Evolutionary conservation across 2,329 filamentous ascomycete species (phyloP), one percentile per base, ranked within the genome.

Genomic region (Septoria petroselini): DNA sequence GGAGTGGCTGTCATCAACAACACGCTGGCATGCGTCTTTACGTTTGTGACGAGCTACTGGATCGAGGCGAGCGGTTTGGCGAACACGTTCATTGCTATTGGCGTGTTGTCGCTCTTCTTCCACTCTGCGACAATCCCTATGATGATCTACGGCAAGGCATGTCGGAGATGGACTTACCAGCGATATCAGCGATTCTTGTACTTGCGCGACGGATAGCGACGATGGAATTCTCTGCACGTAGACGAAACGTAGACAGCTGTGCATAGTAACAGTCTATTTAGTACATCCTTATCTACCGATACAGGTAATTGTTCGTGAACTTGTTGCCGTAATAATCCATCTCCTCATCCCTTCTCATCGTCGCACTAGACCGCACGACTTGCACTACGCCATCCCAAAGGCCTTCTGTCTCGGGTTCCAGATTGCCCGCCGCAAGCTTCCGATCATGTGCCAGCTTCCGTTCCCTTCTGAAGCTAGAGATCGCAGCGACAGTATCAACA

Each of bases 351-450:
- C 50, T 52, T 8, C 58, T 55, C n/a, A 59, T 43, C 3, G 48
- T 55, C 12, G 34, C 47, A n/a, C 45, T 53, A 12, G 66, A 65
- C n/a, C 79, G 68, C n/a, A 83, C 68, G 23, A 83, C 72, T 45
- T 77, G 78, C 18, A 84, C 73, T 27, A 79, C 71, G 4, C 81
- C 81, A 23, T 76, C 73, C 81, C 81, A 84, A 55, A 79, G 73
- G 0, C 80, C 80, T 48, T 80, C 76, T 0, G 81, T 72, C 11
- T 66, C 62, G 15, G 65, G 64, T 2, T 71, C 63, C 12, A 59
- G 47, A 11, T 67, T 68, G 41, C 62, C 65, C 31, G 61, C 66
- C 3, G 63, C 65, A 7, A 63, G n/a, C 21, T 31, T 53, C 18
- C 58, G 52, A 12, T 76, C 69, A 58, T 76, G 79, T 25, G 74